Evolutionary conservation across 345 rosid species (phyloP).

Genomic region (Hibiscus mutabilis): DNA sequence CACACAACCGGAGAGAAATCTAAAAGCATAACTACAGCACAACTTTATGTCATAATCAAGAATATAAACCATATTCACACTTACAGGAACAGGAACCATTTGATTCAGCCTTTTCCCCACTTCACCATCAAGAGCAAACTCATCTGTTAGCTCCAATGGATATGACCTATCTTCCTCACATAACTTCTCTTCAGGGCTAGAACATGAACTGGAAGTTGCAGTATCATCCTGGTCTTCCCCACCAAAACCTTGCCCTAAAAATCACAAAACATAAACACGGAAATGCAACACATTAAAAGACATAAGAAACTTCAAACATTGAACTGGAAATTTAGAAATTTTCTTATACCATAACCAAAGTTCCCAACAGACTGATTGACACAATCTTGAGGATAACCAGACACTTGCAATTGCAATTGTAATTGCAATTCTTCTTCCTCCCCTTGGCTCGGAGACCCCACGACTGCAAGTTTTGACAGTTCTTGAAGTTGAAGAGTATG

Average conservation of each 20-base stretch:
- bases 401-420: slow-evolving; percentile 21
- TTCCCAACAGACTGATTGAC: slow-evolving; percentile 26
- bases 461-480: slow-evolving; percentile 50
- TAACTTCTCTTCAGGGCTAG: slow-evolving; percentile 43
- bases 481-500: slow-evolving; percentile 55
- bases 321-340: slow-evolving; percentile 2
- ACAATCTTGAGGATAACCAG: slow-evolving; percentile 34
- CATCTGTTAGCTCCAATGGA: slow-evolving; percentile 37
- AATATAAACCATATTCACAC: slow-evolving; percentile 18
- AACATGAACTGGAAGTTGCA: slow-evolving; percentile 39
- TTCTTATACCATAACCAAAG: slow-evolving; percentile 37
- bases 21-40: neutral
- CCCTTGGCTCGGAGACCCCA: slow-evolving; percentile 23
- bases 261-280: neutral
- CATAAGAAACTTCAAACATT: neutral
- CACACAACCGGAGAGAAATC: slow-evolving; percentile 11
- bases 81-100: slow-evolving; percentile 66
- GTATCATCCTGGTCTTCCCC: slow-evolving; percentile 41
- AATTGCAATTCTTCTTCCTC: slow-evolving; percentile 19
- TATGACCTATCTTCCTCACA: slow-evolving; percentile 39
- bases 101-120: slow-evolving; percentile 58
- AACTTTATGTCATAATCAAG: slow-evolving; percentile 1
- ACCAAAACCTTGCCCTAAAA: slow-evolving; percentile 26
- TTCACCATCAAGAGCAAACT: slow-evolving; percentile 40
- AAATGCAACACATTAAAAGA: slow-evolving; percentile 2